These are phyloP conservation scores for Aspergillus saccharolyticus DNA, from an alignment of 495 filamentous ascomycete genomes.

Conservation along the genomic window DNA sequence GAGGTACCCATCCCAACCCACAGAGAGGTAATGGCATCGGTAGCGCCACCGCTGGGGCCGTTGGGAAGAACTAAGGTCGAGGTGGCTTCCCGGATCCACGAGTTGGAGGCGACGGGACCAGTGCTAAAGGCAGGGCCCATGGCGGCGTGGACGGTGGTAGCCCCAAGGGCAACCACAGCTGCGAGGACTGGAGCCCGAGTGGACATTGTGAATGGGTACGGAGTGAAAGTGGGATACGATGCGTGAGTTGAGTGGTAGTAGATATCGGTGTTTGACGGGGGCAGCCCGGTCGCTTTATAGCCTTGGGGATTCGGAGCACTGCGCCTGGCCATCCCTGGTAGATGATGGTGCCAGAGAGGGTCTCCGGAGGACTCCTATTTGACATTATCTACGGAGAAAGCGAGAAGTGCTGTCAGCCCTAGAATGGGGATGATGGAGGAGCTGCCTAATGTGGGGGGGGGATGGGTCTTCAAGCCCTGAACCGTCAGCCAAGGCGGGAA, in stretches of 20 bases:
- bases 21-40: conserved; percentile 21
- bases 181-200: conserved; percentile 9
- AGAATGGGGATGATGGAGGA: neutral
- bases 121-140: conserved; percentile 34
- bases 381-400: neutral
- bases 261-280: neutral
- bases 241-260: neutral
- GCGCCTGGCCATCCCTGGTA: neutral
- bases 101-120: conserved; percentile 28
- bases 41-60: conserved; percentile 22
- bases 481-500: neutral
- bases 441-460: neutral
- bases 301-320: neutral
- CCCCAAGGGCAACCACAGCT: conserved; percentile 11
- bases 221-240: neutral
- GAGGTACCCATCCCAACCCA: conserved; percentile 39
- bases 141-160: conserved; percentile 19
- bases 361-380: neutral
- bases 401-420: neutral
- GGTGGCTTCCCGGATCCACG: conserved; percentile 33
- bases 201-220: neutral
- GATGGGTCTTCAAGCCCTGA: neutral
- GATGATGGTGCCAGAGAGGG: neutral
- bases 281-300: neutral
- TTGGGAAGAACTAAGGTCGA: conserved; percentile 34